Percentiles rank a stretch among this genome's conserved stretches.
These are phyloP conservation scores for Lachnellula cervina DNA, from an alignment of 2,329 filamentous ascomycete genomes.

Conservation along the genomic window DNA sequence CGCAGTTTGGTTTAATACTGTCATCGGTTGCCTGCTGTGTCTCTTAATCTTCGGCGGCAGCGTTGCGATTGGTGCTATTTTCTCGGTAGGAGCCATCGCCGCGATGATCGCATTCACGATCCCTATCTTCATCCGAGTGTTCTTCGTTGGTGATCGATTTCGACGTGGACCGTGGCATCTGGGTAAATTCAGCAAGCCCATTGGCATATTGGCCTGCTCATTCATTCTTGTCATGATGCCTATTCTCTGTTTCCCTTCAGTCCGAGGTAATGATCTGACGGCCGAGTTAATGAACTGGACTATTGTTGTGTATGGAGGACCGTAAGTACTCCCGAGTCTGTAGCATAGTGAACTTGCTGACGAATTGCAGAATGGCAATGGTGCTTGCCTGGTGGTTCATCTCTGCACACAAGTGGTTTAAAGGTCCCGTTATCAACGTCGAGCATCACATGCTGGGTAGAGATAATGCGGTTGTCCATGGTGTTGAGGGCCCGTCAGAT, in stretches of 20 bases:
- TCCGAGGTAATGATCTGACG: constrained; percentile 48
- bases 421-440: constrained; percentile 59
- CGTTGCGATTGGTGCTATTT: constrained; percentile 58
- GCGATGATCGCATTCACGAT: constrained; percentile 56
- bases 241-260: constrained; percentile 57
- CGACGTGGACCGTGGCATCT: constrained; percentile 62
- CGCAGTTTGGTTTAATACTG: constrained; percentile 59
- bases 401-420: constrained; percentile 60
- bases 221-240: constrained; percentile 64
- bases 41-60: constrained; percentile 58
- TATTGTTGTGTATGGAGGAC: constrained; percentile 55
- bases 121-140: constrained; percentile 51
- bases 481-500: constrained; percentile 19
- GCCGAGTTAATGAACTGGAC: constrained; percentile 59
- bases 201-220: constrained; percentile 48
- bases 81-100: constrained; percentile 62
- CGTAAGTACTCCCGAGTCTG: constrained; percentile 28
- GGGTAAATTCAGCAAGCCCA: constrained; percentile 51
- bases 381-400: constrained; percentile 56
- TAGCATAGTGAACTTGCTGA: constrained; percentile 6
- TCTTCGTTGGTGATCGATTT: constrained; percentile 57
- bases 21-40: constrained; percentile 52
- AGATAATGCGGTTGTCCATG: constrained; percentile 21
- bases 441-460: constrained; percentile 36
- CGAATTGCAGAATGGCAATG: constrained; percentile 41